Conservation (phyloP, 179 eudicot genomes). For the Carnegiea gigantea region DNA sequence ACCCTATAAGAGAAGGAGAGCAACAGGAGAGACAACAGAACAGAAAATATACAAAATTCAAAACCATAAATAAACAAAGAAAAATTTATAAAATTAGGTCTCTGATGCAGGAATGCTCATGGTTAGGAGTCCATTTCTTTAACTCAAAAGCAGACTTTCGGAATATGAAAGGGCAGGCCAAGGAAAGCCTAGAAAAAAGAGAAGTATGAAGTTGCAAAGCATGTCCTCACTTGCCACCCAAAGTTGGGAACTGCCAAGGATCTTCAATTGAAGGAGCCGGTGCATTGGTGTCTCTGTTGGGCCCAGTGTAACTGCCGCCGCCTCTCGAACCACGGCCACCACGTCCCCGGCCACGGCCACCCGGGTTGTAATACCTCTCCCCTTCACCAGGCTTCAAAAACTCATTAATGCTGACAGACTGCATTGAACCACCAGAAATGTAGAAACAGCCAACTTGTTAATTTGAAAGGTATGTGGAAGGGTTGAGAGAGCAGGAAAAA, state of each 20-base stretch:
- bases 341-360: slow-evolving; percentile 56
- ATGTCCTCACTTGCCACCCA: slow-evolving; percentile 56
- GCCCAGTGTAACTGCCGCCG: slow-evolving; percentile 40
- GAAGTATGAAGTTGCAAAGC: not conserved
- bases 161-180: slow-evolving; percentile 15
- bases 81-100: slow-evolving; percentile 14
- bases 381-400: slow-evolving; percentile 92
- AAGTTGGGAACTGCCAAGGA: slow-evolving; percentile 66
- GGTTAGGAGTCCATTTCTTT: slow-evolving; percentile 27
- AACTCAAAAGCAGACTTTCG: slow-evolving; percentile 18
- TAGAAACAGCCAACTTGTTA: not conserved
- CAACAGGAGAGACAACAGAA: slow-evolving; percentile 19
- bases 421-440: slow-evolving; percentile 17
- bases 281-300: slow-evolving; percentile 31
- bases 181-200: not conserved
- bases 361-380: slow-evolving; percentile 46
- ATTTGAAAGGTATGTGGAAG: not conserved
- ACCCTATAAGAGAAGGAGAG: not conserved
- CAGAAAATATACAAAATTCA: slow-evolving; percentile 32
- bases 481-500: not conserved
- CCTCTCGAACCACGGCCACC: slow-evolving; percentile 57
- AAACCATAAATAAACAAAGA: slow-evolving; percentile 6
- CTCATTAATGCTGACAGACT: slow-evolving; percentile 81
- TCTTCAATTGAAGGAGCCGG: slow-evolving; percentile 65
- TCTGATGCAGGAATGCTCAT: slow-evolving; percentile 32